phyloP scores from a whole-genome alignment of 306 rosid species.

The Pterocarpus santalinus region DNA sequence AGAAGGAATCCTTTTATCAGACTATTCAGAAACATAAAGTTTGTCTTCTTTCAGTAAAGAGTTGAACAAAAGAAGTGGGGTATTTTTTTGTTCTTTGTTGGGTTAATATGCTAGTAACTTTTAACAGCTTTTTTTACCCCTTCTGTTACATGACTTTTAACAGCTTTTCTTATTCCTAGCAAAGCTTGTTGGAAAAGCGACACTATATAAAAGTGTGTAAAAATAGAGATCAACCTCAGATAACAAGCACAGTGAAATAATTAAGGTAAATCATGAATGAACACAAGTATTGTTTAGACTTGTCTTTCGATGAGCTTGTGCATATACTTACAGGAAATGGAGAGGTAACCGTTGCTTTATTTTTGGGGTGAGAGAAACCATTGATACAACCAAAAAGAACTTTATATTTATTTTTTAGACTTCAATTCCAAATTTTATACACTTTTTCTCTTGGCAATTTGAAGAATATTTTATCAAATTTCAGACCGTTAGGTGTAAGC shows the following conservation, averaged over 20 bases:
- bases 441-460: neutral
- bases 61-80: neutral
- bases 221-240: neutral
- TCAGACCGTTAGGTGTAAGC: neutral
- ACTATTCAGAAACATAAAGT: slow-evolving; percentile 3
- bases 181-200: slow-evolving; percentile 4
- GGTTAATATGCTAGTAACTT: neutral
- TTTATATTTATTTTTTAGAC: neutral
- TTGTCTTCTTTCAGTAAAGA: slow-evolving; percentile 8
- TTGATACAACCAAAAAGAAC: neutral
- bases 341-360: neutral
- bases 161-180: neutral
- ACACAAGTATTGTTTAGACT: neutral
- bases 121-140: neutral
- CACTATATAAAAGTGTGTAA: neutral
- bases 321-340: neutral
- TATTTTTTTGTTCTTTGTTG: slow-evolving; percentile 4
- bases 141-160: neutral
- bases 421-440: neutral
- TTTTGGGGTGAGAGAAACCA: neutral
- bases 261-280: neutral
- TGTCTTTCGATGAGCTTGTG: neutral
- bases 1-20: slow-evolving; percentile 9
- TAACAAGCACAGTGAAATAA: neutral
- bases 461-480: neutral